Percentiles rank a stretch among this genome's conserved stretches.
These are phyloP conservation scores for Flaveria sonorensis DNA, from an alignment of 129 eudicot genomes.

Conservation along the genomic window DNA sequence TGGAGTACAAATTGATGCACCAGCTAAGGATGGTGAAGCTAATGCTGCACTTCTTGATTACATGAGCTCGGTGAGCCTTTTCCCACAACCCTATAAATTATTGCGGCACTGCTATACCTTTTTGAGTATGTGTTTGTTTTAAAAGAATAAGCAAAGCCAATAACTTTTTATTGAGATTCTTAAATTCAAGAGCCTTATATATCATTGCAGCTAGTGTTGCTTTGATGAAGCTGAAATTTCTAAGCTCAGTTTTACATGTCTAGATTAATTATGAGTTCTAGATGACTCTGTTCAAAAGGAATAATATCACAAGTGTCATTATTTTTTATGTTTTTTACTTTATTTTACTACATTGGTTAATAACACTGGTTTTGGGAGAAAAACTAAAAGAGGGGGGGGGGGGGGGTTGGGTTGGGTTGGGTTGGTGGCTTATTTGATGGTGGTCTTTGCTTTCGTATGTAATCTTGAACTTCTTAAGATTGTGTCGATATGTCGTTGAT, in stretches of 20 bases:
- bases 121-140: neutral
- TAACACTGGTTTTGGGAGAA: neutral
- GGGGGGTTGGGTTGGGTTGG: neutral
- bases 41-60: conserved; percentile 88
- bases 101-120: conserved; percentile 10
- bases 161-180: neutral
- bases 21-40: conserved; percentile 97
- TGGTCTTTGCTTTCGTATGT: no score
- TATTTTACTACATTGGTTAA: neutral
- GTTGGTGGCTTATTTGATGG: no score
- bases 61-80: conserved; percentile 72
- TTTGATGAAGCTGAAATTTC: neutral
- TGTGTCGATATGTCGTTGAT: no score
- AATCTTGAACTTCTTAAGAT: no score
- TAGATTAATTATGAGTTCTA: conserved; percentile 1
- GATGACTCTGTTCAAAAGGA: neutral
- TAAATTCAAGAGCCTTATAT: neutral
- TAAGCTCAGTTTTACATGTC: neutral
- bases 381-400: no score
- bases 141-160: conserved; percentile 13
- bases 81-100: neutral
- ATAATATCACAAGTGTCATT: neutral
- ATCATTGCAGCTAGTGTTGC: neutral
- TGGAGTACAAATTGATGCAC: conserved; percentile 97
- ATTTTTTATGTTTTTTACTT: neutral